phyloP scores from a whole-genome alignment of 1,139 yeast genomes.

The Nematodospora anomalae region DNA sequence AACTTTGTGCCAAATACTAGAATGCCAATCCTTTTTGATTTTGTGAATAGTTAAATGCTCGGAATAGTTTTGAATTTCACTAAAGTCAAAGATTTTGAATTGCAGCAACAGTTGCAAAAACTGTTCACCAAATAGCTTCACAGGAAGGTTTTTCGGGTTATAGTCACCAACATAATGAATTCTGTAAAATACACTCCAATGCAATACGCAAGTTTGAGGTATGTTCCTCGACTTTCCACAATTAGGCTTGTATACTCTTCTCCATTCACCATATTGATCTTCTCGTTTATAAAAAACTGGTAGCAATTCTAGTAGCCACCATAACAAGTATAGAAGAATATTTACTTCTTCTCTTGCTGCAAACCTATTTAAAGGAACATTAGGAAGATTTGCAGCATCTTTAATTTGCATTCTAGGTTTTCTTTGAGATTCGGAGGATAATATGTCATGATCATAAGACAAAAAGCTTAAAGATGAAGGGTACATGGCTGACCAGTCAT shows the following conservation, averaged over 20 bases:
- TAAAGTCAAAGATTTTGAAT: conserved; percentile 14
- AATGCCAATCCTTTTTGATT: conserved; percentile 23
- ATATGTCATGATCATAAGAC: conserved; percentile 49
- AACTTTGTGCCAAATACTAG: conserved; percentile 31
- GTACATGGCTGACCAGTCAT: conserved; percentile 36
- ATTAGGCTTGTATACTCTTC: conserved; percentile 49
- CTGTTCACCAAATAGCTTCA: conserved; percentile 22
- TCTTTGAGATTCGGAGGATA: conserved; percentile 18
- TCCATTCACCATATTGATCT: conserved; percentile 48
- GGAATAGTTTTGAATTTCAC: conserved; percentile 13
- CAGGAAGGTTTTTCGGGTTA: conserved; percentile 46
- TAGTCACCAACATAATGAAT: conserved; percentile 46
- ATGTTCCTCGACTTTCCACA: conserved; percentile 50
- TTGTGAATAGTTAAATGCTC: conserved; percentile 19
- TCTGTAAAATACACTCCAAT: conserved; percentile 66
- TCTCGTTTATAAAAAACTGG: conserved; percentile 56
- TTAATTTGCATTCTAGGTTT: not conserved
- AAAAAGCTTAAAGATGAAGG: conserved; percentile 40
- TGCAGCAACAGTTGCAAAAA: conserved; percentile 22
- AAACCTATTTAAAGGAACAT: conserved; percentile 19
- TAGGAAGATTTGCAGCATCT: not conserved
- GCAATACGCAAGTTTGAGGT: conserved; percentile 48
- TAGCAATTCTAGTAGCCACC: conserved; percentile 64
- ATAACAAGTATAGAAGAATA: conserved; percentile 27
- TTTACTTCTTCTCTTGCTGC: conserved; percentile 35